phyloP scores from a whole-genome alignment of 2,329 filamentous ascomycete species.

The Colletotrichum ledebouriae region DNA sequence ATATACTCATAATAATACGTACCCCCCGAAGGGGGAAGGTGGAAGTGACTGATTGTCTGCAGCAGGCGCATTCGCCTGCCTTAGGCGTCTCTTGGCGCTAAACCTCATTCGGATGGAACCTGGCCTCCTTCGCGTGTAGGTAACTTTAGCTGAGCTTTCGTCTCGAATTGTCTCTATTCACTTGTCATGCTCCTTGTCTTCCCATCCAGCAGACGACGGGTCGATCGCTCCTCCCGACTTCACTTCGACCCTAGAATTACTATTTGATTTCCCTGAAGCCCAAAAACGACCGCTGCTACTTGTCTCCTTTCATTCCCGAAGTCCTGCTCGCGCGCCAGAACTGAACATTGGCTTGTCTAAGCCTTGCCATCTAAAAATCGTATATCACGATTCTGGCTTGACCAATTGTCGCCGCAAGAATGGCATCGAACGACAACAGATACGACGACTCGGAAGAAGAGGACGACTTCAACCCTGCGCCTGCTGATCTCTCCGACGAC shows the following conservation, averaged over 20 bases:
- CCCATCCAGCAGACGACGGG: not conserved
- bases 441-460: slow-evolving; percentile 81
- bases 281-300: not conserved
- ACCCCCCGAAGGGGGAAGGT: no score
- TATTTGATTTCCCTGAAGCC: slow-evolving; percentile 1
- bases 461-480: slow-evolving; percentile 88
- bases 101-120: slow-evolving; percentile 12
- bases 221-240: not conserved
- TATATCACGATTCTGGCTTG: not conserved
- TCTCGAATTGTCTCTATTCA: not conserved
- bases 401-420: slow-evolving; percentile 48
- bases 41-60: slow-evolving; percentile 1
- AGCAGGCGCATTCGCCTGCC: slow-evolving; percentile 10
- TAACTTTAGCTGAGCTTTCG: slow-evolving; percentile 20
- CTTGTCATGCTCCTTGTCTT: not conserved
- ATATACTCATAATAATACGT: no score
- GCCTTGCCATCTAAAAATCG: slow-evolving; percentile 1
- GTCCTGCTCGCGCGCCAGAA: not conserved
- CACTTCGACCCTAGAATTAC: not conserved
- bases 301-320: not conserved
- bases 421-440: slow-evolving; percentile 63
- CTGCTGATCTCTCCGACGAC: slow-evolving; percentile 79
- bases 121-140: slow-evolving; percentile 21
- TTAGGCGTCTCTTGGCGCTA: slow-evolving; percentile 23
- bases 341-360: slow-evolving; percentile 2